Evolutionary conservation across 148 eudicot genomes (phyloP).

Genomic region (Limonium bicolor): DNA sequence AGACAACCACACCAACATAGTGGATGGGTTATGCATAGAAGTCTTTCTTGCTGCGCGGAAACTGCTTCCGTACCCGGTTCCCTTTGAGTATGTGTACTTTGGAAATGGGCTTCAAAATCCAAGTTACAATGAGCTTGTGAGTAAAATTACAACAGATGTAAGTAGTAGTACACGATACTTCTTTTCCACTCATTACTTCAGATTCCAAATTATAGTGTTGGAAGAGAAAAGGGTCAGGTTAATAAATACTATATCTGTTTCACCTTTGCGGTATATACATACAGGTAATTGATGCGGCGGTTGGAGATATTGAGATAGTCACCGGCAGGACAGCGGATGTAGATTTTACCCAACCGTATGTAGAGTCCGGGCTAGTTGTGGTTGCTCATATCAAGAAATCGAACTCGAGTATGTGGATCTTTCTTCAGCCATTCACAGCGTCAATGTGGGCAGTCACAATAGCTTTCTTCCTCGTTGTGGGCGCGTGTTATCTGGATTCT

Average conservation of each 20-base stretch:
- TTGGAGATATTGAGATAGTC: slow-evolving; percentile 13
- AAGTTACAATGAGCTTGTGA: slow-evolving; percentile 24
- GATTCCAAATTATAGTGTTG: too few relatives aligned
- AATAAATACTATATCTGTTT: too few relatives aligned
- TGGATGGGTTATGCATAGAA: slow-evolving; percentile 31
- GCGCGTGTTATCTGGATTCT: slow-evolving; percentile 15
- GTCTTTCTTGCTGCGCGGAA: slow-evolving; percentile 28
- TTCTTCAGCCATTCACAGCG: slow-evolving; percentile 10
- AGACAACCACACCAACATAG: slow-evolving; percentile 12
- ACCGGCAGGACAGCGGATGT: slow-evolving; percentile 8
- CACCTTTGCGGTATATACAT: too few relatives aligned
- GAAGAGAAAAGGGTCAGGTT: too few relatives aligned
- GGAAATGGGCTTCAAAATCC: slow-evolving; percentile 40
- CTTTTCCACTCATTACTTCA: too few relatives aligned
- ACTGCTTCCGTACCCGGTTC: slow-evolving; percentile 32
- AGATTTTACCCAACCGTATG: slow-evolving; percentile 16
- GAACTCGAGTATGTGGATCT: slow-evolving; percentile 8
- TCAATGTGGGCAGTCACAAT: slow-evolving; percentile 7
- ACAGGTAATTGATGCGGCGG: slow-evolving; percentile 15
- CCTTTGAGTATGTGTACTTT: slow-evolving; percentile 15
- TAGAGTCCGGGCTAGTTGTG: slow-evolving; percentile 12
- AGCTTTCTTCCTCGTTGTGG: slow-evolving; percentile 4
- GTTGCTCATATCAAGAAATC: slow-evolving; percentile 7
- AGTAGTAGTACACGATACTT: too few relatives aligned
- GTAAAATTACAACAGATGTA: slow-evolving; percentile 19